Evolutionary conservation across 2,329 filamentous ascomycete genomes (phyloP), one percentile per base, ranked within the genome.

Genomic region (Aspergillus jensenii): DNA sequence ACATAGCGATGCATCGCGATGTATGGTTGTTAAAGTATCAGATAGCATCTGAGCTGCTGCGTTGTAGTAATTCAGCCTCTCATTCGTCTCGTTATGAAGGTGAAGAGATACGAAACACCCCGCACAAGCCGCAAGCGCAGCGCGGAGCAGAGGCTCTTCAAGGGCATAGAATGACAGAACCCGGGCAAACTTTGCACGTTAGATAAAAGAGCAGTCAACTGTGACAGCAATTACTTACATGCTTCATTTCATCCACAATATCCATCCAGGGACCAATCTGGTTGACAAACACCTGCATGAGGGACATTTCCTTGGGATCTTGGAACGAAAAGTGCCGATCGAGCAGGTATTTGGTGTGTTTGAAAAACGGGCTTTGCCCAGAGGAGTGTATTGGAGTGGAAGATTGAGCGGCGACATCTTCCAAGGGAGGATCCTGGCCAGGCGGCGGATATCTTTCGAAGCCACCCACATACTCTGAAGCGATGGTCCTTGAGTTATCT

Each of bases 221-320:
- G 31, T 8, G 27, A 39, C 27, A 17, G 14, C 27, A 25, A 12
- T 33, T 11, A 71, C 80, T 60, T 74, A 84, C 82, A 71, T 96
- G 90, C 76, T 93, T 93, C 63, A 88, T 83, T 35, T 86, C 83
- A 76, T 96, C 91, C 79, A 97, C 87, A 43, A 87, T 90, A 74
- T 97, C 93, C 90, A 98, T 96, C 91, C 93, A 97, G 3, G 91
- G 76, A 1, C 89, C 92, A 2, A 98, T 90, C 64, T 96, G 90
- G 68, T 96, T 90, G 6, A 96, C 88, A 71, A 96, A 98, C 0
- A 92, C 87, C 72, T 96, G 91, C 88, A 97, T 91, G 70, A 92
- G 92, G n/a, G 88, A 78, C 0, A 95, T 84, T 71, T 96, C 91
- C 58, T 96, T 90, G 9, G 87, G 84, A 3, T 85, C 86, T 62